Evolutionary conservation across 169 alveolate genomes (phyloP).

Genomic region (Miamiensis avidus): DNA sequence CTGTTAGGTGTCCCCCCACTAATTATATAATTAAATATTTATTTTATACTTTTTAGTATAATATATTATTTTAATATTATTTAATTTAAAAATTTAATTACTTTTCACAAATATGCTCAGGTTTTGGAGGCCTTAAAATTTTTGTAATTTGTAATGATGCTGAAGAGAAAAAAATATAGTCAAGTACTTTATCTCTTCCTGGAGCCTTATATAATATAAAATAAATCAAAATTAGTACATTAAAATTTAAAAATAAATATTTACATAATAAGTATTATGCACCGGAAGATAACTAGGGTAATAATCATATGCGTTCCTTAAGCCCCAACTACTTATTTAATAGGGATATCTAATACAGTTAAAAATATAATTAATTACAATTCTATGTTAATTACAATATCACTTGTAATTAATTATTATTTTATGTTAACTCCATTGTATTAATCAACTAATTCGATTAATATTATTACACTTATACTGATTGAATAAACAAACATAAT

Average conservation of each 20-base stretch:
- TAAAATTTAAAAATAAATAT: no score
- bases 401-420: no score
- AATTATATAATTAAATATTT: no score
- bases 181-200: background rate
- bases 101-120: background rate
- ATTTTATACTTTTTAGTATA: background rate
- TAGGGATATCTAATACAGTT: background rate
- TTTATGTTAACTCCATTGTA: no score
- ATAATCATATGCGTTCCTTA: background rate
- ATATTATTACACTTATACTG: no score
- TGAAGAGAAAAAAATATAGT: background rate
- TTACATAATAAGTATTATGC: background rate
- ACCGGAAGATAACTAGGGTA: background rate
- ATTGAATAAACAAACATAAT: no score
- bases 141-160: background rate
- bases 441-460: no score
- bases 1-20: background rate
- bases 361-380: no score
- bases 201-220: background rate
- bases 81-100: no score
- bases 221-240: no score
- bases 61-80: no score
- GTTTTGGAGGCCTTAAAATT: background rate
- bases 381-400: no score
- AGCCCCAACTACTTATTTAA: background rate